These are phyloP conservation scores for Arthrobotrys sphaeroides DNA, from an alignment of 2,329 filamentous ascomycete species.

Conservation along the genomic window DNA sequence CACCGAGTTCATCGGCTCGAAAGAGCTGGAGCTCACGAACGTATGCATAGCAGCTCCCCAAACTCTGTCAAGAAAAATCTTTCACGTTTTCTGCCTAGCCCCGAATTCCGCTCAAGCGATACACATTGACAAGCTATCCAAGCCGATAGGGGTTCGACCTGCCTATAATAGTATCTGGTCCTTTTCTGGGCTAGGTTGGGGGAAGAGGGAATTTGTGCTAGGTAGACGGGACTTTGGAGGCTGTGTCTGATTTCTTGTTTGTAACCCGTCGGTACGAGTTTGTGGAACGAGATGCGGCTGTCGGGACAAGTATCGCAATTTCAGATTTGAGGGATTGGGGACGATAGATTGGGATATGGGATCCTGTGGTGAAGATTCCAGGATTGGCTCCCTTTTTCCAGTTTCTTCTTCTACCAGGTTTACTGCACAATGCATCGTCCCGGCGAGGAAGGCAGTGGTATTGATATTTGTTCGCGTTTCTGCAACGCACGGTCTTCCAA, in stretches of 20 bases:
- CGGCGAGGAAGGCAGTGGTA: too few species aligned
- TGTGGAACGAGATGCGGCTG: not conserved
- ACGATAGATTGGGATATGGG: not conserved
- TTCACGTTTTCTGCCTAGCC: slow-evolving; percentile 4
- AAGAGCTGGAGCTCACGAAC: not conserved
- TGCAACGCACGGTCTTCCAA: not conserved
- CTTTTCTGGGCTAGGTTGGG: not conserved
- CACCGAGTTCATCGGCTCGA: not conserved
- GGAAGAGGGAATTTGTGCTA: not conserved
- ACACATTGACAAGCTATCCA: not conserved
- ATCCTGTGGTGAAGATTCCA: not conserved
- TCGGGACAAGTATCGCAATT: not conserved
- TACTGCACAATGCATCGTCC: too few species aligned
- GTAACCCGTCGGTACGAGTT: not conserved
- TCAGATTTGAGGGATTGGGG: not conserved
- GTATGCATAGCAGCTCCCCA: not conserved
- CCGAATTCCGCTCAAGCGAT: not conserved
- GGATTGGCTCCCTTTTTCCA: not conserved
- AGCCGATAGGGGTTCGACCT: not conserved
- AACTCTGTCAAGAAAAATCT: not conserved
- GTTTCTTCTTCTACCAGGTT: not conserved
- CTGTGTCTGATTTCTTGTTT: not conserved
- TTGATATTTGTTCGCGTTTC: not conserved
- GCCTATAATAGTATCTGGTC: slow-evolving; percentile 5
- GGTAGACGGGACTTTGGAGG: not conserved